These are phyloP conservation scores for Mycena filopes DNA, from an alignment of 768 basidiomycete species.

Conservation along the genomic window DNA sequence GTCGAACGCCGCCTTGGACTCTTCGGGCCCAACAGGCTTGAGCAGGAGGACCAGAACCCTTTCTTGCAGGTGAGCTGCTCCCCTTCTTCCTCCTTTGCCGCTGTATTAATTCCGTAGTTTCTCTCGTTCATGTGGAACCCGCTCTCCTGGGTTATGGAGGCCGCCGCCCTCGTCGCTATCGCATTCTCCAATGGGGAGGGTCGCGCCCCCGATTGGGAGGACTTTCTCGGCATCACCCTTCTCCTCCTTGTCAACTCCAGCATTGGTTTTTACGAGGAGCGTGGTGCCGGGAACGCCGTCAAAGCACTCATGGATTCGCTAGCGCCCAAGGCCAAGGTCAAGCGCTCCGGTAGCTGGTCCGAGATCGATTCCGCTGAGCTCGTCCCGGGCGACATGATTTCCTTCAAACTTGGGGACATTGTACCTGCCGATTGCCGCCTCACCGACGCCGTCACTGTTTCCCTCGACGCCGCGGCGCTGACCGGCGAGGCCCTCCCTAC, in stretches of 20 bases:
- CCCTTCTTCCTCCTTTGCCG: conserved; percentile 7
- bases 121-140: conserved; percentile 99
- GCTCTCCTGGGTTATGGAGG: conserved; percentile 99
- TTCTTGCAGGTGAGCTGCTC: conserved; percentile 88
- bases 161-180: conserved; percentile 93
- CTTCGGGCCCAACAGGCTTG: conserved; percentile 96
- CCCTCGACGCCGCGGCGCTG: conserved; percentile 97
- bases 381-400: conserved; percentile 95
- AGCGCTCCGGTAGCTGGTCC: conserved; percentile 85
- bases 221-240: conserved; percentile 95
- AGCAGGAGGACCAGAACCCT: conserved; percentile 89
- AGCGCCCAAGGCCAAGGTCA: conserved; percentile 96
- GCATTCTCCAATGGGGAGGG: conserved; percentile 92
- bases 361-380: conserved; percentile 93
- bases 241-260: conserved; percentile 93
- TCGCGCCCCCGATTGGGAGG: conserved; percentile 93
- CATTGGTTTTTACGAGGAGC: conserved; percentile 99
- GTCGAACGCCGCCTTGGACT: conserved; percentile 87
- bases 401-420: conserved; percentile 99
- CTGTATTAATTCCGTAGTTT: conserved; percentile 60
- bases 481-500: conserved; percentile 97
- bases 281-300: conserved; percentile 97
- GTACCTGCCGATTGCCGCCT: conserved; percentile 99
- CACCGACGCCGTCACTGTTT: conserved; percentile 95
- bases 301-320: conserved; percentile 99